Conservation (phyloP, 2,329 filamentous ascomycete genomes). For the Phoma sp. region DNA sequence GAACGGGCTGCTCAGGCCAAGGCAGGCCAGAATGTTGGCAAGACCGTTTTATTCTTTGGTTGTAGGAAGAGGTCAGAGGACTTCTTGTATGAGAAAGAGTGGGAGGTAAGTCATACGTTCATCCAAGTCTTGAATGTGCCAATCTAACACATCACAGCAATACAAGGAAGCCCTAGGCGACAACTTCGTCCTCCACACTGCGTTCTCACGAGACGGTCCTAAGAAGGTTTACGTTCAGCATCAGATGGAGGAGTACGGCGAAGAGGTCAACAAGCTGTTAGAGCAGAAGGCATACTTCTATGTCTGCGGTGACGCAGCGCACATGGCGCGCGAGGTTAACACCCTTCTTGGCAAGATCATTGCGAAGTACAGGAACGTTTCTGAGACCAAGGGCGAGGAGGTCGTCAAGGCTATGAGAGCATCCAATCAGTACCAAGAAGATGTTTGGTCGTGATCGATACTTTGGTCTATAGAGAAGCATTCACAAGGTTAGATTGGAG, state of each 20-base stretch:
- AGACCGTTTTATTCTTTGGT: slow-evolving; percentile 92
- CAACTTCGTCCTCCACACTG: slow-evolving; percentile 87
- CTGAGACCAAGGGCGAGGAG: slow-evolving; percentile 89
- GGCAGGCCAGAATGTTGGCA: slow-evolving; percentile 82
- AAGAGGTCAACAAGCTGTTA: slow-evolving; percentile 86
- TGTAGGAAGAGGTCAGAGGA: slow-evolving; percentile 89
- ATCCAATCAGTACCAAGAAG: slow-evolving; percentile 93
- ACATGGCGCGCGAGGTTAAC: slow-evolving; percentile 96
- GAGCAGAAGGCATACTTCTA: slow-evolving; percentile 93
- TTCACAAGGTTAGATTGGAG: slow-evolving; percentile 38
- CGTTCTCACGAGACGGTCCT: slow-evolving; percentile 87
- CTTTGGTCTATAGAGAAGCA: slow-evolving; percentile 26
- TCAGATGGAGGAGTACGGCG: slow-evolving; percentile 80
- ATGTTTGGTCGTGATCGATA: slow-evolving; percentile 66
- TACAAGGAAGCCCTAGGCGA: slow-evolving; percentile 85
- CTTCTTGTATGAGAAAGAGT: slow-evolving; percentile 90
- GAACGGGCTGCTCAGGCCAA: slow-evolving; percentile 86
- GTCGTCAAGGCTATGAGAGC: slow-evolving; percentile 97
- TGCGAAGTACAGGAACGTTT: slow-evolving; percentile 79
- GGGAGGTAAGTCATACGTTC: slow-evolving; percentile 72
- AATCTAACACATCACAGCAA: slow-evolving; percentile 62
- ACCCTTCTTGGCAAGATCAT: slow-evolving; percentile 86
- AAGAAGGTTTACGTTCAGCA: slow-evolving; percentile 99
- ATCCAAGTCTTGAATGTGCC: background rate
- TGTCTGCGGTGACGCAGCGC: slow-evolving; percentile 95